Base-by-base conservation (phyloP, 305 asterid species). In the Striga hermonthica region DNA sequence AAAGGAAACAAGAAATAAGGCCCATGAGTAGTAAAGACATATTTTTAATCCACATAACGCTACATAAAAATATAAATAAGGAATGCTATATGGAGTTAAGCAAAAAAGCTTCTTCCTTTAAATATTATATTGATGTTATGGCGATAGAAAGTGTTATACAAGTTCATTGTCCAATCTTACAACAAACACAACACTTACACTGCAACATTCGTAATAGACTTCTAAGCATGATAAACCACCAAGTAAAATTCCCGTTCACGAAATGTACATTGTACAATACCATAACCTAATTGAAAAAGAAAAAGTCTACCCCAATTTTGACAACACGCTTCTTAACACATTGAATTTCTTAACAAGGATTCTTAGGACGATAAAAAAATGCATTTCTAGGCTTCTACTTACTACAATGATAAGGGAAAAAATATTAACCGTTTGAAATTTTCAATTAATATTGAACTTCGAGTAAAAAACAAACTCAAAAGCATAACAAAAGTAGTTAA, bases 1-100 rank as follows among this genome's bases (percentile, higher is more conserved):
- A 45, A 35, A 4, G 34, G 39, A 62, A 34, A 56, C 13, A 41
- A 65, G 15, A 54, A 28, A 60, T 40, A 77, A 34, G 50, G 67
- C 44, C 6, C 44, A n/a, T n/a, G n/a, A 39, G 9, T 1, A 39
- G 3, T 55, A 54, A 39, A 22, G 41, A n/a, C 56, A 48, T 60
- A 7, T 60, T 57, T 6, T 10, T n/a, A 28, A 59, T 57, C 57
- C 62, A 13, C n/a, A 44, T 11, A 64, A 64, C 16, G 74, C 31
- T 39, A 53, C 53, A 41, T n/a, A 6, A 35, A 39, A 50, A 70
- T 35, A 66, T 38, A 14, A 71, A 14, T 31, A n/a, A 28, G 40
- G 34, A 63, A 57, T 57, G 28, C 4, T 14, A 13, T 9, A 38
- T 15, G 34, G 16, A 48, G 38, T 59, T 39, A 65, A 40, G 56